Base-by-base conservation (phyloP, 495 filamentous ascomycete species). In the Daldinia decipiens region DNA sequence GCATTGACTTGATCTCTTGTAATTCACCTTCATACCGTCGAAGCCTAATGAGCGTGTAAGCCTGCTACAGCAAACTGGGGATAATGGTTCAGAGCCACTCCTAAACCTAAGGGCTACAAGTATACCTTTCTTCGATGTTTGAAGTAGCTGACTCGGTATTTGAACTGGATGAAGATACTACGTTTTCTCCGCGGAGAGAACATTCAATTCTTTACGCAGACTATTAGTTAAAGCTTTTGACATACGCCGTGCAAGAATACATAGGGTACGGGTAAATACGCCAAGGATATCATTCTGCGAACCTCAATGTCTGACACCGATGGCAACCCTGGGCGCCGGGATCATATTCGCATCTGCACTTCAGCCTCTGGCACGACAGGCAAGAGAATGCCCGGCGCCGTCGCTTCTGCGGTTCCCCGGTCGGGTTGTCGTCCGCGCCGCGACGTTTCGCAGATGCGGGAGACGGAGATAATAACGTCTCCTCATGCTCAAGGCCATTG, bases 301-400 rank as follows among this genome's bases (percentile, higher is more conserved):
- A 75, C 74, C 74, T 75, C 55, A 77, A 57, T 21, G 74, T 77
- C 24, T 77, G 74, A 36, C 74, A 77, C 3, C 74, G 74, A 27
- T 75, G 74, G 32, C 74, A 77, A 39, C 72, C 74, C 19, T 63
- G 72, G 0, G 74, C 60, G 19, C 72, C 72, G 1, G 70, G 64
- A 34, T 75, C 74, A 15, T 77, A 77, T 31, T 77, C 74, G 67
- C 74, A 77, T 59, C 74, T 68, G 24, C 74, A 77, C 39, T 77
- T 77, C 61, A 77, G 38, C 54, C 69, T 71, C 56, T 77, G 74
- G 29, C 74, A 77, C 0, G 74, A 77, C 2, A 77, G 38, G 31
- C 74, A 77, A 38, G 74, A 77, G 64, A 77, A 77, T n/a, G 74
- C 74, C 32, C 74, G 59, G 6, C 74, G 63, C 4, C 74, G 74